These are phyloP conservation scores for Stagonosporopsis tanaceti DNA, from an alignment of 2,329 filamentous ascomycete genomes.

Conservation along the genomic window DNA sequence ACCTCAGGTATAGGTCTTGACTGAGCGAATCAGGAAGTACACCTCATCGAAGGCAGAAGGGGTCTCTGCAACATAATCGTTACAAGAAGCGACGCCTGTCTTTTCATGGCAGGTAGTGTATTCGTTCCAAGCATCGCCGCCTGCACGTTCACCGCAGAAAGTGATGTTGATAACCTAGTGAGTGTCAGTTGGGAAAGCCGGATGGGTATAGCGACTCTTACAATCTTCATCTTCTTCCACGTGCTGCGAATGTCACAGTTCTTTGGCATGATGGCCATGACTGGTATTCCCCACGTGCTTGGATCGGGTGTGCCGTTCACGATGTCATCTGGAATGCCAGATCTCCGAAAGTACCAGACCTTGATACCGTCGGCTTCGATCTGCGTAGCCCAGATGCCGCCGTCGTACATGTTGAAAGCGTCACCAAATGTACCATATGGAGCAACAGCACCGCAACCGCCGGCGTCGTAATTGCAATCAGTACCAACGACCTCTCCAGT, in stretches of 20 bases:
- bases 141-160: conserved; percentile 54
- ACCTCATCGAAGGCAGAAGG: conserved; percentile 31
- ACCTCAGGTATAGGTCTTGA: conserved; percentile 18
- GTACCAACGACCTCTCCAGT: conserved; percentile 4
- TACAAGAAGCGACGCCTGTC: conserved; percentile 56
- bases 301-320: conserved; percentile 54
- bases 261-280: conserved; percentile 42
- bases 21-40: conserved; percentile 30
- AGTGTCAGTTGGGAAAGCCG: background rate
- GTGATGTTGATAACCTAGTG: conserved; percentile 54
- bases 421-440: conserved; percentile 26
- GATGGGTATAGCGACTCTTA: background rate
- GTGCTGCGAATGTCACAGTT: conserved; percentile 54
- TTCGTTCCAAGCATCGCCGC: conserved; percentile 60
- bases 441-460: conserved; percentile 25
- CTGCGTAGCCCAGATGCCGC: conserved; percentile 61
- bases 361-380: conserved; percentile 56
- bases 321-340: conserved; percentile 56
- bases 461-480: background rate
- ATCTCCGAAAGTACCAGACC: conserved; percentile 62
- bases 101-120: conserved; percentile 12
- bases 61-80: conserved; percentile 28
- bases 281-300: conserved; percentile 51
- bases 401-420: conserved; percentile 43
- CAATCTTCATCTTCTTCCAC: conserved; percentile 33